Conservation (phyloP, 2,329 filamentous ascomycete genomes). For the Bipolaris cookei region DNA sequence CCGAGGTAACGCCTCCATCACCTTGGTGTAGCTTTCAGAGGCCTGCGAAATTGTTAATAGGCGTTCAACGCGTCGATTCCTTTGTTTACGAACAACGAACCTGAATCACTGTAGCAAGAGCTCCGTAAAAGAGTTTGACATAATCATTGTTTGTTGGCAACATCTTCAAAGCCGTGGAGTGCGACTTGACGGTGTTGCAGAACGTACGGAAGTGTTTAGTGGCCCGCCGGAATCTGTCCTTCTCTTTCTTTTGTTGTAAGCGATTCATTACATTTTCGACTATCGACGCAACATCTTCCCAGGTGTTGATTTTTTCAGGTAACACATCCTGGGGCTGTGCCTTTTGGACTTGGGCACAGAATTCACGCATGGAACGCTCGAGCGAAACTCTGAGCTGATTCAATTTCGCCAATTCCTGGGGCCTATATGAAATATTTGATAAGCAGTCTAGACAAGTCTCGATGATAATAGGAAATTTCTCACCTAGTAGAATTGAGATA, state of each 20-base stretch:
- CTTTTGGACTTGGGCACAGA: neutral
- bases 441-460: neutral
- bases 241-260: neutral
- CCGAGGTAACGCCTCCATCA: neutral
- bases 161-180: neutral
- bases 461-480: neutral
- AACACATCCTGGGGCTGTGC: neutral
- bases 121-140: neutral
- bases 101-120: conserved; percentile 1
- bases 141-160: neutral
- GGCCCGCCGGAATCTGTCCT: neutral
- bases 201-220: neutral
- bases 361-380: neutral
- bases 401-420: neutral
- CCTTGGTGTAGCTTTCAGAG: neutral
- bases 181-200: conserved; percentile 1
- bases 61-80: too few relatives aligned
- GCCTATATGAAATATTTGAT: neutral
- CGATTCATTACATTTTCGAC: neutral
- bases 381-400: neutral
- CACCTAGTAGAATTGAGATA: conserved; percentile 3
- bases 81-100: neutral
- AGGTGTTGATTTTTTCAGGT: neutral
- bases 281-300: neutral
- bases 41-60: neutral